Conservation (phyloP, 345 rosid species). For the Pugionium dolabratum region DNA sequence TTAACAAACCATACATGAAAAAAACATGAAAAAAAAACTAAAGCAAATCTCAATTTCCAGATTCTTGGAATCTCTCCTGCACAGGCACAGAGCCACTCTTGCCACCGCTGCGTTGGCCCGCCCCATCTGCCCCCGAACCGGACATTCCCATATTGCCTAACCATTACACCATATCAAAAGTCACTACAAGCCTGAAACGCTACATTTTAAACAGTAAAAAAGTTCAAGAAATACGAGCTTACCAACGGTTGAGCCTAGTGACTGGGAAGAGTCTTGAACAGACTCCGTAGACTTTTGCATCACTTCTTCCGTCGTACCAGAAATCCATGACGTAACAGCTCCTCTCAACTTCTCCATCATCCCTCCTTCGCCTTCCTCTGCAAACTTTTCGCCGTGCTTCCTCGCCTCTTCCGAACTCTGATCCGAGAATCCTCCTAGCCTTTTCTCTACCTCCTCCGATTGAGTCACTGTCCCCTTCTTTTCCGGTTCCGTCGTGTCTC, state of each 20-base stretch:
- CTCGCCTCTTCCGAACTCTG: constrained; percentile 28
- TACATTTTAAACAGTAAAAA: not conserved
- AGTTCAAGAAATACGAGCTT: not conserved
- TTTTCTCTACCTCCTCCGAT: constrained; percentile 56
- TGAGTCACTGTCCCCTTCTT: constrained; percentile 51
- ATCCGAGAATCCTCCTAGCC: constrained; percentile 43
- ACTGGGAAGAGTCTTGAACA: constrained; percentile 36
- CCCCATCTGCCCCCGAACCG: constrained; percentile 27
- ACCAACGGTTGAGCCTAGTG: constrained; percentile 41
- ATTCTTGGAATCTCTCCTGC: constrained; percentile 41
- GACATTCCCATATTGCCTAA: constrained; percentile 36
- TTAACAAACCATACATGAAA: not conserved
- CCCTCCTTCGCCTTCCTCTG: constrained; percentile 34
- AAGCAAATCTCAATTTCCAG: constrained; percentile 40
- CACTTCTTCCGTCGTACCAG: constrained; percentile 42
- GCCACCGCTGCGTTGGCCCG: constrained; percentile 5
- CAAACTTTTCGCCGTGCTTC: constrained; percentile 30
- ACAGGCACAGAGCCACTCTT: constrained; percentile 16
- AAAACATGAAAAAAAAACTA: not conserved
- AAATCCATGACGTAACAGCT: constrained; percentile 60
- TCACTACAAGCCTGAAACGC: not conserved
- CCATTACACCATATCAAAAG: constrained; percentile 9
- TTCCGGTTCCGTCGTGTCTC: constrained; percentile 20
- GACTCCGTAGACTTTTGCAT: constrained; percentile 38
- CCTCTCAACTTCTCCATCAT: constrained; percentile 57